Evolutionary conservation across 345 rosid genomes (phyloP), one percentile per base, ranked within the genome.

Genomic region (Salix viminalis): DNA sequence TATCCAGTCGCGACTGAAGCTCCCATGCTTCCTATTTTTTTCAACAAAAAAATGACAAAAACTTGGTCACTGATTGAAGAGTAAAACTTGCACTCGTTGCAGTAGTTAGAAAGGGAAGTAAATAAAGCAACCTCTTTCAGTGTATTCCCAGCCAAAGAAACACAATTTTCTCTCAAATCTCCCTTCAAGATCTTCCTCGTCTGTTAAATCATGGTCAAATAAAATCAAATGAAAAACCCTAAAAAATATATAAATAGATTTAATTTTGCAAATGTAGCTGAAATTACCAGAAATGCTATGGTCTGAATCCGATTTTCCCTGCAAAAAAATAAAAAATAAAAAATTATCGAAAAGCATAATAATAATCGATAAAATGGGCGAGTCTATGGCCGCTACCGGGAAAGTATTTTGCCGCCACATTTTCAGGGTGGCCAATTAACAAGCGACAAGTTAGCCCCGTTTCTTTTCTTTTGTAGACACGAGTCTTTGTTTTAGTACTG

Each of bases 281-380:
- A 64, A 42, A n/a, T 81, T 87, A 90, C 96, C 97, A 8, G 96
- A 91, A 75, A 93, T 80, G 85, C 93, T 93, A 79, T 82, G 91
- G 78, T 88, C 94, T 41, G 92, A 89, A 82, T 85, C 92, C 26
- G 44, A 41, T 80, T 85, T 87, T 65, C 74, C 89, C 93, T 91
- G 21, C 2, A 56, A 73, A 54, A 67, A 61, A n/a, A n/a, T n/a
- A 11, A 18, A 11, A 18, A 13, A 69, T 14, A 41, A 32, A 18
- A 13, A 39, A 21, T 28, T 42, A 56, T 39, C 28, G n/a, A 39
- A 37, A 26, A 65, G 68, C 34, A 5, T 14, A 37, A 48, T 4
- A n/a, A 2, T 65, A 39, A 0, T 10, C 37, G 10, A 50, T 2
- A 26, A 36, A 76, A 1, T 15, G 23, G 12, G 52, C 4, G 46